A percentile compares a stretch with the other conserved stretches of the same genome.
These are phyloP conservation scores for Cynara cardunculus DNA, from an alignment of 129 eudicot species.

Conservation along the genomic window DNA sequence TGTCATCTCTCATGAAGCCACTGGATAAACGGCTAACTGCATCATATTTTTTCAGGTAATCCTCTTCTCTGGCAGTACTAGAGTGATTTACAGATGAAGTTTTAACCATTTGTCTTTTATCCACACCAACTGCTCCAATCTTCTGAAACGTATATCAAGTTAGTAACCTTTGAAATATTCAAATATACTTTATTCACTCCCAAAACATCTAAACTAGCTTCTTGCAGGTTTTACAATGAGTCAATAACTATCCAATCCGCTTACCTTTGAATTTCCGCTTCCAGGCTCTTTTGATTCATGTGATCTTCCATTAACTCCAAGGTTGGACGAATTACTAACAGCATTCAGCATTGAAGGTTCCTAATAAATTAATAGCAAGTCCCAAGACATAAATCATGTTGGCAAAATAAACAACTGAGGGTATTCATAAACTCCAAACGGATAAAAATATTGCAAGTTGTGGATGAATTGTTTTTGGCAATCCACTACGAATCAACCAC, in stretches of 20 bases:
- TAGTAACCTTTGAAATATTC: constrained; percentile 6
- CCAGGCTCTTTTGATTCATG: constrained; percentile 1
- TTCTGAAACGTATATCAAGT: constrained; percentile 30
- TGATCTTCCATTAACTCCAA: constrained; percentile 37
- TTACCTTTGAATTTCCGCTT: constrained; percentile 23
- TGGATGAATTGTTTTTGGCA: neutral
- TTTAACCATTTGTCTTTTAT: constrained; percentile 21
- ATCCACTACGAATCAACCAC: neutral
- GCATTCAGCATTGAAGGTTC: constrained; percentile 29
- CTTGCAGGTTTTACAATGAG: constrained; percentile 3
- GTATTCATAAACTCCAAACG: neutral
- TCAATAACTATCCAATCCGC: neutral
- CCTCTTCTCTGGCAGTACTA: constrained; percentile 31
- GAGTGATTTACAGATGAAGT: constrained; percentile 21
- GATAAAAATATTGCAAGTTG: neutral
- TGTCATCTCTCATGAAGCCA: constrained; percentile 44
- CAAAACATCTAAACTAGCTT: neutral
- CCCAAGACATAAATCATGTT: no score
- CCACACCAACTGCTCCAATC: constrained; percentile 32
- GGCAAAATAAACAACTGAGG: neutral
- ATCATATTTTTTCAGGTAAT: constrained; percentile 47
- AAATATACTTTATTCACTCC: neutral
- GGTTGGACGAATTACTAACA: constrained; percentile 23
- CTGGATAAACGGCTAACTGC: constrained; percentile 42
- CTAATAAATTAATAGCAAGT: constrained; percentile 6